phyloP scores from a whole-genome alignment of 495 filamentous ascomycete genomes.

The Diplogelasinospora grovesii region DNA sequence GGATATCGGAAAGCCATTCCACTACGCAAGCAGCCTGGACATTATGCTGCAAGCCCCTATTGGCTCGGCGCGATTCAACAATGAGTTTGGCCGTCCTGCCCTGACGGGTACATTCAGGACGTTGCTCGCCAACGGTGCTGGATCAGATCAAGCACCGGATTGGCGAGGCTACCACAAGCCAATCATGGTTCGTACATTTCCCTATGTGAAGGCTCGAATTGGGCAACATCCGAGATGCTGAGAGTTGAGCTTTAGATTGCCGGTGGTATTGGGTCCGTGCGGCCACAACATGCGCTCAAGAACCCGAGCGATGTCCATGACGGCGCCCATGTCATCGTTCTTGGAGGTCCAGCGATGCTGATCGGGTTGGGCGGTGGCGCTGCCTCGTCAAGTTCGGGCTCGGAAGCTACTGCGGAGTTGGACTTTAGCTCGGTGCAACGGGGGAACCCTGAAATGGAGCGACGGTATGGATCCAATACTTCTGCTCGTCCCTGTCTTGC shows the following conservation, averaged over 20 bases:
- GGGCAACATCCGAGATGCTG: too few species aligned
- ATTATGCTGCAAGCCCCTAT: constrained; percentile 98
- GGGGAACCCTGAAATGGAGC: constrained; percentile 90
- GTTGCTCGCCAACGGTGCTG: constrained; percentile 57
- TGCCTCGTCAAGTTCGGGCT: constrained; percentile 82
- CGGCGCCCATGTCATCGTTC: constrained; percentile 80
- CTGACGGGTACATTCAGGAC: constrained; percentile 88
- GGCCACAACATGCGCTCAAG: constrained; percentile 88
- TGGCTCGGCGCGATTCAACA: constrained; percentile 91
- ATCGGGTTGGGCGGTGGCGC: constrained; percentile 95
- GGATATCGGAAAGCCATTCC: constrained; percentile 79
- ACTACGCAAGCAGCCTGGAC: constrained; percentile 87
- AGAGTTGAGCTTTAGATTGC: too few species aligned
- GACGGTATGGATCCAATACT: too few species aligned
- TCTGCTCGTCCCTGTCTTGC: too few species aligned
- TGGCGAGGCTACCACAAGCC: constrained; percentile 94
- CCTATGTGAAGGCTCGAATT: too few species aligned
- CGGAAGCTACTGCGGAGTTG: constrained; percentile 79
- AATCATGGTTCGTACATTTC: too few species aligned
- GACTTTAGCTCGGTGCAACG: constrained; percentile 96
- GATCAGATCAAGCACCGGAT: constrained; percentile 45
- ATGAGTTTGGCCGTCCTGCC: constrained; percentile 93
- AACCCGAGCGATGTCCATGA: constrained; percentile 65
- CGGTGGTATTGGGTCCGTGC: constrained; percentile 91
- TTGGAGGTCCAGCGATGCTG: constrained; percentile 94